Base-by-base conservation (phyloP, 2,329 filamentous ascomycete species). In the Calcarisporium arbuscula region DNA sequence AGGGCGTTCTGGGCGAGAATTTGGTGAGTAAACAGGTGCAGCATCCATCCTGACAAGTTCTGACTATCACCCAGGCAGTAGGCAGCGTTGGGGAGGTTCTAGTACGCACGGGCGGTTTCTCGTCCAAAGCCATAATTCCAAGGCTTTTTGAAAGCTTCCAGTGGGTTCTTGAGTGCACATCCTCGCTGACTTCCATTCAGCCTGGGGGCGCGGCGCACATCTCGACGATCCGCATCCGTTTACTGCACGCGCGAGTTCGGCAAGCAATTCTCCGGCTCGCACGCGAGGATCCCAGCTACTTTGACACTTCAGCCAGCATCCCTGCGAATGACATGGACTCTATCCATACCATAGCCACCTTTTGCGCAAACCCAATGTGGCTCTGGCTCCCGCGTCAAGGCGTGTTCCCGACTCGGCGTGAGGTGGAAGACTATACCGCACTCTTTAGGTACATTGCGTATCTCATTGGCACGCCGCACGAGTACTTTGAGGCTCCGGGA, bases 301-400 rank as follows among this genome's bases (percentile, higher is more conserved):
- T 75, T 51, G 65, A 77, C 32, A 60, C 69, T 15, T 62, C 68
- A 30, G 72, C 65, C 48, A 80, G 80, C 2, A 62, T 80, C 2
- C 80, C 80, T 1, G 70, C 81, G 47, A 83, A 80, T 41, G 72
- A 77, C 22, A 62, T 84, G 1, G 80, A 84, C 48, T 74, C 67
- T 28, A 74, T 82, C 23, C 74, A 65, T 5, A 81, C 80, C 1
- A 77, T 83, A 39, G 63, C 65, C 7, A 77, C 74, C 0, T 84
- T 83, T 48, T 76, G 69, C n/a, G 68, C 70, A 15, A 70, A 70
- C 1, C 59, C 82, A 19, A 68, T 82, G 42, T 83, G 70, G 68
- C 51, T 80, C 1, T 70, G 70, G 29, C 64, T 83, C 3, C 80
- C 80, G 0, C 65, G 71, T 3, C 77, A 82, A 56, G 80, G 80